Evolutionary conservation across 2,329 filamentous ascomycete species (phyloP).

Genomic region (Raffaelea albimanens): DNA sequence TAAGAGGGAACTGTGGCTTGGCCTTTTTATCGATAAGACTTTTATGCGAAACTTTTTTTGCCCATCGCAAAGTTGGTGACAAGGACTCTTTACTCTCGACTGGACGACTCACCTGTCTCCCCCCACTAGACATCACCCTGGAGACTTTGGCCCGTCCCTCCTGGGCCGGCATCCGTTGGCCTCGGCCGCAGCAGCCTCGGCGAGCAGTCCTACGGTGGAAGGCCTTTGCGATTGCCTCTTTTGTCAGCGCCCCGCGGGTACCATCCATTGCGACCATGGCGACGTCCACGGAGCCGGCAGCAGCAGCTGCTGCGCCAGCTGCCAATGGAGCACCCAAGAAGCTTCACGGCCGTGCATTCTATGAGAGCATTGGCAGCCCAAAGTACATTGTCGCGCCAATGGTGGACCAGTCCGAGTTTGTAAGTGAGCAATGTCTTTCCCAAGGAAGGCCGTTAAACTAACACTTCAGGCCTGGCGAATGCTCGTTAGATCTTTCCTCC

Average conservation of each 20-base stretch:
- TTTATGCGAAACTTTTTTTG: too few relatives aligned
- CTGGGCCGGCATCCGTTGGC: slow-evolving; percentile 3
- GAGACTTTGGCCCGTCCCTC: slow-evolving; percentile 2
- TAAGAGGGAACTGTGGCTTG: neutral
- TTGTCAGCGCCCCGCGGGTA: slow-evolving; percentile 11
- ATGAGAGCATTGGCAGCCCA: slow-evolving; percentile 87
- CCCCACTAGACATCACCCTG: slow-evolving; percentile 3
- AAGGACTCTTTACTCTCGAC: slow-evolving; percentile 2
- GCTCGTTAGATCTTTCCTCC: slow-evolving; percentile 86
- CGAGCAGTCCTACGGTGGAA: neutral
- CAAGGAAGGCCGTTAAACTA: too few relatives aligned
- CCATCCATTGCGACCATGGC: slow-evolving; percentile 6
- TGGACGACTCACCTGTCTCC: neutral
- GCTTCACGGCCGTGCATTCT: slow-evolving; percentile 79
- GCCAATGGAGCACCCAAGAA: slow-evolving; percentile 33
- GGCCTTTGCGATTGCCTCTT: neutral
- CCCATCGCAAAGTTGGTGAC: too few relatives aligned
- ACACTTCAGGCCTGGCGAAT: slow-evolving; percentile 77
- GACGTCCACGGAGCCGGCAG: slow-evolving; percentile 2
- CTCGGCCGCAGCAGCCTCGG: neutral
- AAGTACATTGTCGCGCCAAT: slow-evolving; percentile 90
- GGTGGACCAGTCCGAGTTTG: slow-evolving; percentile 98
- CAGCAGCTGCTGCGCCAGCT: slow-evolving; percentile 3
- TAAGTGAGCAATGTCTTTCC: slow-evolving; percentile 40
- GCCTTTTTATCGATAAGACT: too few relatives aligned